Evolutionary conservation across 1,284 basidiomycete species (phyloP), one percentile per base, ranked within the genome.

Genomic region (Ustilago tritici): DNA sequence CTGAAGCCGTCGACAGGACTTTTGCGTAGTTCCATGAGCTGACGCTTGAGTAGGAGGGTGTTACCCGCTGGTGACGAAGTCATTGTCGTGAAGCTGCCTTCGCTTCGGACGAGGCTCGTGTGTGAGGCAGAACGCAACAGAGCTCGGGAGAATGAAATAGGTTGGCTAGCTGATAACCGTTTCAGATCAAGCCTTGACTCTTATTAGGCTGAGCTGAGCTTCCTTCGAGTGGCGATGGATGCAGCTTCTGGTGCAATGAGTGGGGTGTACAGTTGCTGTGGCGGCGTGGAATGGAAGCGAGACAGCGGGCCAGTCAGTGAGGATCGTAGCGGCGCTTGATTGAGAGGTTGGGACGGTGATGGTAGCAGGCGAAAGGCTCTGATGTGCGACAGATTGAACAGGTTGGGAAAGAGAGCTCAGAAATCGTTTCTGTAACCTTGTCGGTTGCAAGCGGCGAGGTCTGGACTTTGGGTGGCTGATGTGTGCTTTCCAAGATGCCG

Each of bases 1-100:
- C 84, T 86, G 67, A 86, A 86, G 57, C 84, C 84, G 46, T 86
- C 84, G 38, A 86, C 84, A 8, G 84, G 84, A 40, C 84, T 72
- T 55, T 86, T 86, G 47, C 82, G 78, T 15, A 86, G 78, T 76
- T 84, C 81, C 52, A 73, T 77, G 38, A 86, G 79, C 76, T 86
- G 84, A 23, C 84, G 79, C 71, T 84, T 83, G 52, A 86, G 78
- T 47, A 86, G 79, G 28, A 86, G 75, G 5, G 83, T 82, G 64
- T 85, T 85, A 15, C 80, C 81, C 28, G 75, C 66, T 28, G 82
- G 80, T 43, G 83, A 76, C 34, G 82, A 78, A 12, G 82, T 76
- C 83, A 84, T 84, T 38, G n/a, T 61, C 36, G 36, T 35, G 19
- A 17, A 52, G 49, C 14, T 50, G 28, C 38, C 38, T 11, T 32